phyloP scores from a whole-genome alignment of 331 rosid genomes.

The Erythrophleum ivorense region DNA sequence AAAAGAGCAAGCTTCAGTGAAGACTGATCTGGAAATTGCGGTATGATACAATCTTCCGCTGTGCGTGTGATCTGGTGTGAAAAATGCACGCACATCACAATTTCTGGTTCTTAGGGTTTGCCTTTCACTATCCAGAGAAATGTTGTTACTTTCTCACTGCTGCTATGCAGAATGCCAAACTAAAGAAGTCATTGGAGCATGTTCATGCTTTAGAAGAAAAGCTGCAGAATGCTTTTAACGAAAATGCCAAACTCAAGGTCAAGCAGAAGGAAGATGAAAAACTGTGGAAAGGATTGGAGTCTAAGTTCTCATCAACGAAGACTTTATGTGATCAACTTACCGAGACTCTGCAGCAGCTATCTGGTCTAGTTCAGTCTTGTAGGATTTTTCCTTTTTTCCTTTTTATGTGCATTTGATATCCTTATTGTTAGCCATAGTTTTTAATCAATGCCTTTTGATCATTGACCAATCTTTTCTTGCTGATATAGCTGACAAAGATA shows the following conservation, averaged over 20 bases:
- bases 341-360: slow-evolving; percentile 76
- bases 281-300: slow-evolving; percentile 87
- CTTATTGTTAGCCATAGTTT: background rate
- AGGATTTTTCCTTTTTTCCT: slow-evolving; percentile 8
- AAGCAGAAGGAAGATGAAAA: slow-evolving; percentile 94
- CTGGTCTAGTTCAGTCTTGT: slow-evolving; percentile 86
- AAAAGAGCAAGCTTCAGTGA: slow-evolving; percentile 93
- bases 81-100: slow-evolving; percentile 24
- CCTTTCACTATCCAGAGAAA: slow-evolving; percentile 24
- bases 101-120: slow-evolving; percentile 33
- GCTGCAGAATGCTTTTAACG: slow-evolving; percentile 84
- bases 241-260: slow-evolving; percentile 88
- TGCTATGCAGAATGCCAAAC: slow-evolving; percentile 69
- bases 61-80: slow-evolving; percentile 8
- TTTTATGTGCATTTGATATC: slow-evolving; percentile 20
- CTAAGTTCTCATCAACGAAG: slow-evolving; percentile 88
- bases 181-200: slow-evolving; percentile 76
- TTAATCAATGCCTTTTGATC: background rate
- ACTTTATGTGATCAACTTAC: slow-evolving; percentile 81
- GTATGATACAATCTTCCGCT: slow-evolving; percentile 45
- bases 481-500: slow-evolving; percentile 80
- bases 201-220: slow-evolving; percentile 75
- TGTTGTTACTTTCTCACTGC: slow-evolving; percentile 4
- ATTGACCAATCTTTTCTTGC: slow-evolving; percentile 21
- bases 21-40: slow-evolving; percentile 91